These are phyloP conservation scores for Trypanosoma lewisi DNA, from an alignment of 208 protist species.

Conservation along the genomic window DNA sequence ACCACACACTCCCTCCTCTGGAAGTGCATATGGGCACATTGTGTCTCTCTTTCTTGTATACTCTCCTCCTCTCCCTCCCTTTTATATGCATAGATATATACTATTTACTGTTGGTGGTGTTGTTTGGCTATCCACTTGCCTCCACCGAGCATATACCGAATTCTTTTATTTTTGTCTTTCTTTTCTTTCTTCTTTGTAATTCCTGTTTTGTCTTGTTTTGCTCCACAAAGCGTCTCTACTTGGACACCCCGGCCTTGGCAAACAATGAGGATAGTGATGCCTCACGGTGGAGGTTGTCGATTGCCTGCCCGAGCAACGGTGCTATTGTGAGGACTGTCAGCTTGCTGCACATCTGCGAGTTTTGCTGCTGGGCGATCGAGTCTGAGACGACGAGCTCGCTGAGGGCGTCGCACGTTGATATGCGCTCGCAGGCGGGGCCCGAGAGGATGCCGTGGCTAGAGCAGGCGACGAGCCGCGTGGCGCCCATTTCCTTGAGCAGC, in stretches of 20 bases:
- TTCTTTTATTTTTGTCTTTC: conserved; percentile 13
- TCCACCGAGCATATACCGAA: too few species aligned
- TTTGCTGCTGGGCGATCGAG: conserved; percentile 74
- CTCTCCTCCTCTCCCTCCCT: not conserved
- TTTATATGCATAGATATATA: not conserved
- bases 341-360: conserved; percentile 75
- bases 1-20: too few species aligned
- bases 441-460: conserved; percentile 95
- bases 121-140: too few species aligned
- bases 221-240: not conserved
- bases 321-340: conserved; percentile 87
- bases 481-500: conserved; percentile 89
- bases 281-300: conserved; percentile 84
- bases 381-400: conserved; percentile 93
- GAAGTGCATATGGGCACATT: too few species aligned
- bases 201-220: not conserved
- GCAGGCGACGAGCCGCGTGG: conserved; percentile 90
- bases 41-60: too few species aligned
- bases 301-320: conserved; percentile 83
- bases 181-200: conserved; percentile 1
- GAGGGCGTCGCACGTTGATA: conserved; percentile 86
- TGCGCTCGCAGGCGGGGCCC: conserved; percentile 83
- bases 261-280: conserved; percentile 80
- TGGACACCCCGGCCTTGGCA: conserved; percentile 29
- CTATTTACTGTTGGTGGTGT: not conserved